A percentile compares a stretch with the other conserved stretches of the same genome.
Evolutionary conservation across 352 stramenopile species (phyloP).

Genomic region (Phytophthora hibernalis): DNA sequence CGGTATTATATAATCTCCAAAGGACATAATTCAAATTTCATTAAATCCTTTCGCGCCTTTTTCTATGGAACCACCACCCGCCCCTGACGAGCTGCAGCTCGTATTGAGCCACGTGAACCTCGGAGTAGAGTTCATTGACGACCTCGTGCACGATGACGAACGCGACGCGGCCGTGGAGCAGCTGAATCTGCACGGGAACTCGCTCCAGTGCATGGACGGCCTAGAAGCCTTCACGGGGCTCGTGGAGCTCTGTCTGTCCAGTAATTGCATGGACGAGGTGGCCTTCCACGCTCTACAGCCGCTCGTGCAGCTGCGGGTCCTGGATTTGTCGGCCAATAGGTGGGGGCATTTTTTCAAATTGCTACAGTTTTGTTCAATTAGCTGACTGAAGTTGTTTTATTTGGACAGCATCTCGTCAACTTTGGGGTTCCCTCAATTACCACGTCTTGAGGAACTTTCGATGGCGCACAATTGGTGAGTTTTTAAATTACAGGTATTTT

Average conservation of each 20-base stretch:
- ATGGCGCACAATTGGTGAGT: constrained; percentile 76
- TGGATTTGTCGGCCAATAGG: constrained; percentile 85
- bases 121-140: constrained; percentile 46
- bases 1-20: too few species aligned
- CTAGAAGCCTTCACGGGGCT: constrained; percentile 68
- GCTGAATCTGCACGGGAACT: constrained; percentile 84
- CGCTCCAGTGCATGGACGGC: constrained; percentile 68
- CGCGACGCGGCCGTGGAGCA: constrained; percentile 64
- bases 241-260: constrained; percentile 82
- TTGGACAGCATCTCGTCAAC: constrained; percentile 56
- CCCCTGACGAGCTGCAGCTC: constrained; percentile 12
- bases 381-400: constrained; percentile 3
- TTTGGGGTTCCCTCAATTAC: constrained; percentile 66
- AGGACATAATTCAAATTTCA: constrained; percentile 4
- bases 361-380: background rate
- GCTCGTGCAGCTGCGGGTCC: constrained; percentile 65
- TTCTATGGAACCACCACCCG: constrained; percentile 6
- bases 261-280: constrained; percentile 82
- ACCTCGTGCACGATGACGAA: constrained; percentile 48
- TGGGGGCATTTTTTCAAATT: constrained; percentile 4
- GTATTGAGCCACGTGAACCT: constrained; percentile 52
- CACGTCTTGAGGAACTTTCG: constrained; percentile 72
- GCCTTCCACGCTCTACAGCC: constrained; percentile 68
- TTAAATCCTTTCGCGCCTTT: constrained; percentile 10
- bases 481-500: background rate